These are phyloP conservation scores for Luffa aegyptiaca DNA, from an alignment of 306 rosid species.

Conservation along the genomic window DNA sequence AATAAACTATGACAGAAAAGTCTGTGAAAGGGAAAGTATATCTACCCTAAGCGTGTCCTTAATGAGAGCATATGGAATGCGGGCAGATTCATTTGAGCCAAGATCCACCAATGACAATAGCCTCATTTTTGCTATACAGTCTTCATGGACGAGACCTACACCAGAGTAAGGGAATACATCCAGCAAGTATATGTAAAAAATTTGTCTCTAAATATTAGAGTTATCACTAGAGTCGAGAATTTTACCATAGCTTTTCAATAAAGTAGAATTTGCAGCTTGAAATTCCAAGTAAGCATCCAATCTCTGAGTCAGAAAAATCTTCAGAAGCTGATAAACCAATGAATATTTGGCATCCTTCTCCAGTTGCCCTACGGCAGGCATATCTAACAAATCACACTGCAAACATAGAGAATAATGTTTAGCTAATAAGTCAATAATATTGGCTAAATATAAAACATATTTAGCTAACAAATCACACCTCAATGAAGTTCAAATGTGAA, in stretches of 20 bases:
- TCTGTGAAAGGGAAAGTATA: slow-evolving; percentile 1
- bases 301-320: slow-evolving; percentile 72
- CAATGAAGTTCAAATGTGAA: not conserved
- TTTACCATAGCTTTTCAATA: slow-evolving; percentile 63
- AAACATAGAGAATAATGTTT: slow-evolving; percentile 13
- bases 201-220: not conserved
- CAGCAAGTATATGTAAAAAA: not conserved
- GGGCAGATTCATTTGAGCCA: slow-evolving; percentile 55
- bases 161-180: slow-evolving; percentile 8
- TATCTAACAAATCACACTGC: slow-evolving; percentile 81
- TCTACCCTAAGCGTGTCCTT: slow-evolving; percentile 64
- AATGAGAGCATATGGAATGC: slow-evolving; percentile 59
- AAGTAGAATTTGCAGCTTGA: slow-evolving; percentile 60
- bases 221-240: not conserved
- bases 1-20: slow-evolving; percentile 3
- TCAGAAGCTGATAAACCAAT: slow-evolving; percentile 65
- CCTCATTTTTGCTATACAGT: slow-evolving; percentile 72
- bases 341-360: slow-evolving; percentile 86
- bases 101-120: slow-evolving; percentile 82
- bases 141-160: slow-evolving; percentile 82
- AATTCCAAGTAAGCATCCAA: slow-evolving; percentile 76
- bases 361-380: slow-evolving; percentile 77
- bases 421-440: not conserved
- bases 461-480: not conserved
- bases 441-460: not conserved